Percentiles rank a stretch among this genome's conserved stretches.
Conservation (phyloP, 106 monocot genomes). For the Dioscorea alata region DNA sequence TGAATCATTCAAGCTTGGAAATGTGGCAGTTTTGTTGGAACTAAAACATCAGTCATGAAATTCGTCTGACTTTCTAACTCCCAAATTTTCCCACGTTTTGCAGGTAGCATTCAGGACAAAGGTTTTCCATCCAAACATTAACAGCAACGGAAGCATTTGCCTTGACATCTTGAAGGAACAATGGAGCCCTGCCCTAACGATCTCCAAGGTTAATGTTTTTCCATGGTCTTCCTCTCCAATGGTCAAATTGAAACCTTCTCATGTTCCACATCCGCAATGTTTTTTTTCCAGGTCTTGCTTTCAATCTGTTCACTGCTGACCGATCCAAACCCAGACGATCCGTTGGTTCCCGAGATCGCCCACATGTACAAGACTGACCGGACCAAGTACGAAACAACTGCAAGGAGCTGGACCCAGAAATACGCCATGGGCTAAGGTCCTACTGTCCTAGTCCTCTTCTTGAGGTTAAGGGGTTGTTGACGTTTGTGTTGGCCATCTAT, state of each 20-base stretch:
- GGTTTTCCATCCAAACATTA: slow-evolving; percentile 62
- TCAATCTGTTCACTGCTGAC: slow-evolving; percentile 44
- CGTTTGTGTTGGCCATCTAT: background rate
- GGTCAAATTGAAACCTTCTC: too few relatives aligned
- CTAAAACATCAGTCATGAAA: too few relatives aligned
- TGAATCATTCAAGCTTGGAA: too few relatives aligned
- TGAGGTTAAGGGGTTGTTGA: background rate
- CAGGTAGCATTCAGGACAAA: slow-evolving; percentile 36
- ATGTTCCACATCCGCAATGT: too few relatives aligned
- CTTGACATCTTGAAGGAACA: slow-evolving; percentile 62
- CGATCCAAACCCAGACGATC: slow-evolving; percentile 38
- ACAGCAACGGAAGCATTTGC: slow-evolving; percentile 64
- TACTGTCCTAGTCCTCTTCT: background rate
- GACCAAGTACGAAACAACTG: slow-evolving; percentile 38
- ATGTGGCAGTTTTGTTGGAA: too few relatives aligned
- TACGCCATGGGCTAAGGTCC: slow-evolving; percentile 26
- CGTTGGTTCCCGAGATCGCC: slow-evolving; percentile 36
- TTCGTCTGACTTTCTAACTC: too few relatives aligned
- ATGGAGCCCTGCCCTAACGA: slow-evolving; percentile 60
- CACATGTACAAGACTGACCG: slow-evolving; percentile 43
- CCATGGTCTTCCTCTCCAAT: background rate
- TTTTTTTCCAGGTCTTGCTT: slow-evolving; percentile 24
- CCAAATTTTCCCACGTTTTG: too few relatives aligned
- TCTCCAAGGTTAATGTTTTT: slow-evolving; percentile 36
- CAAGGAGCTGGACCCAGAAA: slow-evolving; percentile 52